Evolutionary conservation across 2,329 filamentous ascomycete genomes (phyloP), one percentile per base, ranked within the genome.

Genomic region (Eurotiales sp.): DNA sequence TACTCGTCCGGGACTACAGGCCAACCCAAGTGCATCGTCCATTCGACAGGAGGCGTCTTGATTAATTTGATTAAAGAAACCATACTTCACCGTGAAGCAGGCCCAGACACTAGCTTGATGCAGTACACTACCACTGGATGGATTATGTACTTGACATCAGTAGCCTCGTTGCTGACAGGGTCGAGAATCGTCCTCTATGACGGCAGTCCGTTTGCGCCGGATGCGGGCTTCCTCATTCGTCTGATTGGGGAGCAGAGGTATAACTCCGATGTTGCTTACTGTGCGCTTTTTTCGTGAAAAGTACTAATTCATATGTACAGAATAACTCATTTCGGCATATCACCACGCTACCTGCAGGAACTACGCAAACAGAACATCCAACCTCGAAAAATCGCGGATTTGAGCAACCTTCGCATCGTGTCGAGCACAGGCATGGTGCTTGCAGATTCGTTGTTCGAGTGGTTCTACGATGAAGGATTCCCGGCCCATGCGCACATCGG

Each of bases 1-100:
- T 95, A 90, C 62, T 81, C 86, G 0, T 88, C 84, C 1, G 89
- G 89, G 2, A 95, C 89, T 0, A 95, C 90, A 0, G 89, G 90
- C 3, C 82, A 81, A 17, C 90, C 90, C 11, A 95, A 95, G 63
- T 90, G 88, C 53, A 93, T 95, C 56, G 87, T 92, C 2, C 90
- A 95, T 65, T 85, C 83, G 0, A 65, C 68, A 6, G 70, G 70
- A 17, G 69, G 70, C 0, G 64, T 69, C 11, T 49, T 72, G 14
- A 54, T 72, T 37, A 70, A 63, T 29, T 56, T 66, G 2, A 67
- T 66, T 36, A 85, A 91, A 63, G 89, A 95, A 64, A 74, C 72
- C 1, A 67, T 64, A 19, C 61, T 85, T 19, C 80, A 85, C 57
- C 66, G 72, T 6, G 71, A 78, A 44, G 59, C 76, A 37, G 65